Evolutionary conservation across 208 protist species (phyloP), one percentile per base, ranked within the genome.

Genomic region (Strigomonas culicis): DNA sequence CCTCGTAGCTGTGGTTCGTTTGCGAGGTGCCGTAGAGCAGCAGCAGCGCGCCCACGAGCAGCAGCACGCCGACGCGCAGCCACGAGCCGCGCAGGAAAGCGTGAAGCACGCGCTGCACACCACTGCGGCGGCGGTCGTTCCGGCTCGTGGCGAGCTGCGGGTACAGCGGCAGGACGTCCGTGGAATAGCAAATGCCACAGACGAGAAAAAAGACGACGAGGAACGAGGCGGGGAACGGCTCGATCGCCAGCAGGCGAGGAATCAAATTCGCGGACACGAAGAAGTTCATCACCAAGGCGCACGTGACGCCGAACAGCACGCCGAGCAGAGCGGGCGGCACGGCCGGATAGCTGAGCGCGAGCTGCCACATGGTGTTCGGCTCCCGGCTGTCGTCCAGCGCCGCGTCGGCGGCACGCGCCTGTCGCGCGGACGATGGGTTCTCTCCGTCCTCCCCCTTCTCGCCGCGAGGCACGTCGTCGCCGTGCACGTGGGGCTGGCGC

Each of bases 1-100:
- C 32, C 70, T 89, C 83, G 32, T 78, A 84, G 25, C 72, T 73
- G 50, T 82, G 86, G 68, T 90, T 88, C 11, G 81, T 89, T 64
- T 93, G 83, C 15, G 80, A 75, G n/a, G 83, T 88, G 13, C 58
- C 80, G 55, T 74, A 82, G 4, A 88, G 77, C 79, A 90, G 80
- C 28, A 88, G 41, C 19, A 75, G 44, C 1, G 64, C 72, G 70
- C 74, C 67, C 13, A 71, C 28, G 4, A 72, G 19, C 19, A 86
- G 57, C 11, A 75, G 24, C 27, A 63, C 22, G 17, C 67, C 77
- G 19, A 90, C 77, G 31, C 81, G 76, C 19, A 25, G 19, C 74
- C 65, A 78, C 21, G 73, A 83, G 11, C 66, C 64, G 39, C 60
- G 43, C 11, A 80, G 72, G 8, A 70, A 8, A 4, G 22, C 8